Percentiles rank a stretch among this genome's conserved stretches.
Conservation (phyloP, 345 rosid genomes). For the Pistacia atlantica region DNA sequence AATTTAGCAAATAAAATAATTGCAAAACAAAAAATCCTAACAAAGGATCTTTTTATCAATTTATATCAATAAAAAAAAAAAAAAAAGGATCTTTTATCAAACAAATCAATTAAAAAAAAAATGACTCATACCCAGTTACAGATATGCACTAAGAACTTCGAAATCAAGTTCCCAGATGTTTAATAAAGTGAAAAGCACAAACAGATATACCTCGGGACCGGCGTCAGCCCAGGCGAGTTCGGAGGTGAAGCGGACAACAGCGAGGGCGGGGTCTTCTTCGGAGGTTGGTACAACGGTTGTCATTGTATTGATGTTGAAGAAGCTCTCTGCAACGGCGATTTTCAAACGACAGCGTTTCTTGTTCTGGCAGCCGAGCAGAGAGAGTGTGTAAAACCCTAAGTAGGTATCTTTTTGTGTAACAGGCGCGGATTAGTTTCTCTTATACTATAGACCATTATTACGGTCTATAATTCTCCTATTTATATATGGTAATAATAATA, state of each 20-base stretch:
- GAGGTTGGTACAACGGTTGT: conserved; percentile 90
- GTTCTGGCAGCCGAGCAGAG: conserved; percentile 36
- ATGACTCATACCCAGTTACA: background rate
- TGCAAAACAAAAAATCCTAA: background rate
- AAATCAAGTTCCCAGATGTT: background rate
- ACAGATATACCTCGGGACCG: conserved; percentile 74
- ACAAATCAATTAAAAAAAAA: background rate
- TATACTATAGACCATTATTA: background rate
- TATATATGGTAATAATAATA: too few species aligned
- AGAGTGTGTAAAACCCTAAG: conserved; percentile 35
- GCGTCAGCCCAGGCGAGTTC: conserved; percentile 98
- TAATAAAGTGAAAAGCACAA: background rate
- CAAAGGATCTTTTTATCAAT: background rate
- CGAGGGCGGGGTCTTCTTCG: conserved; percentile 87
- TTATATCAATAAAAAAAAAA: background rate
- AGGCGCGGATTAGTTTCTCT: background rate
- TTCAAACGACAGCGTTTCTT: conserved; percentile 4
- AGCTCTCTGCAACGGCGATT: conserved; percentile 28
- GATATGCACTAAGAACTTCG: background rate
- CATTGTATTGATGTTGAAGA: conserved; percentile 37
- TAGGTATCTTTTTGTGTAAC: background rate
- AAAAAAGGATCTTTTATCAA: background rate
- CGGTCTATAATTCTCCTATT: background rate
- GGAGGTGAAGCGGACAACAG: conserved; percentile 91
- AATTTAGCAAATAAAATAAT: background rate